phyloP scores from a whole-genome alignment of 768 basidiomycete genomes.

The Jaapia argillacea region DNA sequence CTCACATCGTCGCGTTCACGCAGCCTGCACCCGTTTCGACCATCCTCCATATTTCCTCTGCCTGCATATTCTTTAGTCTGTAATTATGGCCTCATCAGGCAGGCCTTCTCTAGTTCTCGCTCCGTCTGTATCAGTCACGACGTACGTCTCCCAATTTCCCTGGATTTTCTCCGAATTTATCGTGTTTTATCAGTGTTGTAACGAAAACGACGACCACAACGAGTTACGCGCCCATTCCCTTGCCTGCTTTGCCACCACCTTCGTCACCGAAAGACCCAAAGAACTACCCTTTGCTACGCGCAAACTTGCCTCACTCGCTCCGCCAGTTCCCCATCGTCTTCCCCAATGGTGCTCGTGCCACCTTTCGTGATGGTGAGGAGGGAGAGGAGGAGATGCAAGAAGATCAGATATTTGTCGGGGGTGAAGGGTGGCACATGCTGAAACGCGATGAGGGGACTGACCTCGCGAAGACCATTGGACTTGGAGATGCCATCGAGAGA shows the following conservation, averaged over 20 bases:
- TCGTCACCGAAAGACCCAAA: constrained; percentile 69
- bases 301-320: constrained; percentile 61
- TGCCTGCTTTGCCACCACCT: constrained; percentile 66
- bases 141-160: constrained; percentile 37
- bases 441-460: constrained; percentile 51
- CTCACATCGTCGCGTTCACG: too few relatives aligned
- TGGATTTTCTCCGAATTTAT: neutral
- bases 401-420: constrained; percentile 55
- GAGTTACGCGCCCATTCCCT: constrained; percentile 78
- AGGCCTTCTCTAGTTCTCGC: constrained; percentile 65
- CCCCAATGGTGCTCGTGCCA: constrained; percentile 72
- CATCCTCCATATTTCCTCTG: too few relatives aligned
- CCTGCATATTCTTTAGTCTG: too few relatives aligned
- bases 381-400: constrained; percentile 61
- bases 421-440: constrained; percentile 69
- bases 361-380: constrained; percentile 62
- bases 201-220: constrained; percentile 91
- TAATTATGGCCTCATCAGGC: too few relatives aligned
- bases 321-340: constrained; percentile 72
- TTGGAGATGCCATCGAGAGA: constrained; percentile 75
- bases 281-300: constrained; percentile 68
- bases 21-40: too few relatives aligned
- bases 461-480: constrained; percentile 42
- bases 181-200: constrained; percentile 47
- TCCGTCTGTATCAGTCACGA: constrained; percentile 80